Conservation (phyloP, 345 rosid species). For the Salix viminalis region DNA sequence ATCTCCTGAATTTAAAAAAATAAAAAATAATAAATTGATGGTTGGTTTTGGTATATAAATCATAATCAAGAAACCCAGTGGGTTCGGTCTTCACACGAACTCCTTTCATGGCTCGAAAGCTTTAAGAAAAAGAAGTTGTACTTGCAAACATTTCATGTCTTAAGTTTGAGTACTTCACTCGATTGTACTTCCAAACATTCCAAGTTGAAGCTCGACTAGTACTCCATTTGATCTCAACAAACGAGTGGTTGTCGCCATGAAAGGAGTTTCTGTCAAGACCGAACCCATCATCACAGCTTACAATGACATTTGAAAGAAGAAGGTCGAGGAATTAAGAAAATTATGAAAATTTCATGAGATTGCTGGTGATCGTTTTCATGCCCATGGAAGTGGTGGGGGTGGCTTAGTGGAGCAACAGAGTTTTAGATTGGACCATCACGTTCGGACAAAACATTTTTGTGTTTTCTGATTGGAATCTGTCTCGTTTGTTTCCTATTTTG, state of each 20-base stretch:
- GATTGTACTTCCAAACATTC: background rate
- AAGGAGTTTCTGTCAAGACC: background rate
- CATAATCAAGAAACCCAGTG: too few relatives aligned
- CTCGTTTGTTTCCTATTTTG: background rate
- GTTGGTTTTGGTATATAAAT: too few relatives aligned
- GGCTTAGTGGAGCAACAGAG: background rate
- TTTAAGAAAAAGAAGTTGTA: too few relatives aligned
- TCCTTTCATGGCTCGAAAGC: too few relatives aligned
- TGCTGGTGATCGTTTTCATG: background rate
- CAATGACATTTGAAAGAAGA: background rate
- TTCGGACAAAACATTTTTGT: background rate
- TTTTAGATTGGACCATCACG: background rate
- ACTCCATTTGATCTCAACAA: too few relatives aligned
- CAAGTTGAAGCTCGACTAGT: too few relatives aligned
- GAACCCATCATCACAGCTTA: background rate
- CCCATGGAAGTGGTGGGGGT: background rate
- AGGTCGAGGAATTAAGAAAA: background rate
- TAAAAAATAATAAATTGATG: too few relatives aligned
- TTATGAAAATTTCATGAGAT: background rate
- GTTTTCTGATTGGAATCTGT: background rate
- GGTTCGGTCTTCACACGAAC: too few relatives aligned
- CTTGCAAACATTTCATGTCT: too few relatives aligned
- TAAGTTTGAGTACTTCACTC: too few relatives aligned
- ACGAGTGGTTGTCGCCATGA: background rate
- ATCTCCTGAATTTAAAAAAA: too few relatives aligned